These are phyloP conservation scores for Gamsiella multidivaricata DNA, from an alignment of 192 early-diverging fungal genomes.

Conservation along the genomic window DNA sequence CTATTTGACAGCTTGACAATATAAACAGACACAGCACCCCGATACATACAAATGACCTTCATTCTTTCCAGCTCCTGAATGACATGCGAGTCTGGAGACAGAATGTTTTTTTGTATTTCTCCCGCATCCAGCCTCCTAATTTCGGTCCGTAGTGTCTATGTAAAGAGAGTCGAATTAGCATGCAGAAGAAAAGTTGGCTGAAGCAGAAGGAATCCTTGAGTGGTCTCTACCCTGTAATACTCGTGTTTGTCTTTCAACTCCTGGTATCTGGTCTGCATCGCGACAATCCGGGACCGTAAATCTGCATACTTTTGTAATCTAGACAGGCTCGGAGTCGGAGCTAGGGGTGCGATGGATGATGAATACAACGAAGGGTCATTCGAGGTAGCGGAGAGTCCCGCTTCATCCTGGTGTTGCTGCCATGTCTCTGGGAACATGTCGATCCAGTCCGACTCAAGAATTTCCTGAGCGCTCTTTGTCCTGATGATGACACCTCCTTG, in stretches of 20 bases:
- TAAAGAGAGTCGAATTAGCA: background rate
- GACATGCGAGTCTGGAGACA: slow-evolving; percentile 26
- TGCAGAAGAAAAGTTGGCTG: too few species aligned
- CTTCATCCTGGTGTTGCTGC: slow-evolving; percentile 21
- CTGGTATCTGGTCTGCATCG: slow-evolving; percentile 25
- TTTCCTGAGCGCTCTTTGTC: slow-evolving; percentile 28
- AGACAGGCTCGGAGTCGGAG: background rate
- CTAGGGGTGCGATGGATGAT: background rate
- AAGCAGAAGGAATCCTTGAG: background rate
- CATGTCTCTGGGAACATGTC: slow-evolving; percentile 46
- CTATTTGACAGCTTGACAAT: too few species aligned
- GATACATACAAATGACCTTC: slow-evolving; percentile 31
- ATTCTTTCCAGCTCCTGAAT: slow-evolving; percentile 30
- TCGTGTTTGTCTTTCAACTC: slow-evolving; percentile 28
- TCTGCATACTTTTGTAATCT: slow-evolving; percentile 32
- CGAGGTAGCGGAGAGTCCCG: background rate
- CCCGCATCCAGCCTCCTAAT: slow-evolving; percentile 28
- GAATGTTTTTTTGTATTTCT: slow-evolving; percentile 28
- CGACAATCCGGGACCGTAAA: slow-evolving; percentile 28
- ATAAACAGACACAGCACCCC: too few species aligned
- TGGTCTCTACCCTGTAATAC: slow-evolving; percentile 42
- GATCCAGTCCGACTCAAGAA: slow-evolving; percentile 42
- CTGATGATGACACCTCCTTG: slow-evolving; percentile 45
- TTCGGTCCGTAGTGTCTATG: slow-evolving; percentile 26
- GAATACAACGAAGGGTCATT: background rate